Base-by-base conservation (phyloP, 2,329 filamentous ascomycete genomes). In the Alternaria longipes region DNA sequence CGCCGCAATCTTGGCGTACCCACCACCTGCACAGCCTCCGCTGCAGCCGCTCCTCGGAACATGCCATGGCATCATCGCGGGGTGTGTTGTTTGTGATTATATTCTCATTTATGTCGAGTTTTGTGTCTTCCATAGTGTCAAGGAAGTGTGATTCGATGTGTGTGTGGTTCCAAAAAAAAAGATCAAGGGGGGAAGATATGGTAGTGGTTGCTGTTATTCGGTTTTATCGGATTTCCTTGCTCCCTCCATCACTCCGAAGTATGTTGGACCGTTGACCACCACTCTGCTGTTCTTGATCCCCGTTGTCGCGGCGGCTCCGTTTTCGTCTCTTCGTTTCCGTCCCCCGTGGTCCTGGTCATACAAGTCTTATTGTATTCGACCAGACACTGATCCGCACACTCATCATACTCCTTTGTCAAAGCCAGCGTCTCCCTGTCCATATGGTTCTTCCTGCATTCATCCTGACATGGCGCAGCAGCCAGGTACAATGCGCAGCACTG, bases 341-440 rank as follows among this genome's bases (percentile, higher is more conserved):
- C 32, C 2, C 0, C 32, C 0, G 24, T 26, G 24, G 12, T 34
- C 32, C 7, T 11, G 32, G 12, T 36, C 0, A 3, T 3, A n/a
- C 56, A 59, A 20, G 3, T 14, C 7, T 28, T 28, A 2, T 52
- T 36, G 40, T 63, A 63, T 24, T 24, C 26, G 5, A 50, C 49
- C 20, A 63, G 42, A 50, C 61, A 63, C 16, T 45, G 16, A 5
- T 41, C 51, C 14, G 61, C 45, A 28, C 58, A 60, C 22, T 51
- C 22, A 5, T 60, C 58, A 26, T 60, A 60, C 38, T 28, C n/a
- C n/a, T 32, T 24, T 7, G 58, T 60, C 11, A 50, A 26, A 6
- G 46, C 38, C 16, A 57, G 5, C 3, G 58, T 60, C 30, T 60
- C 54, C 12, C 58, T 32, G 20, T 57, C 54, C 16, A 52, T n/a